Base-by-base conservation (phyloP, 345 rosid species). In the Citrus sp. region DNA sequence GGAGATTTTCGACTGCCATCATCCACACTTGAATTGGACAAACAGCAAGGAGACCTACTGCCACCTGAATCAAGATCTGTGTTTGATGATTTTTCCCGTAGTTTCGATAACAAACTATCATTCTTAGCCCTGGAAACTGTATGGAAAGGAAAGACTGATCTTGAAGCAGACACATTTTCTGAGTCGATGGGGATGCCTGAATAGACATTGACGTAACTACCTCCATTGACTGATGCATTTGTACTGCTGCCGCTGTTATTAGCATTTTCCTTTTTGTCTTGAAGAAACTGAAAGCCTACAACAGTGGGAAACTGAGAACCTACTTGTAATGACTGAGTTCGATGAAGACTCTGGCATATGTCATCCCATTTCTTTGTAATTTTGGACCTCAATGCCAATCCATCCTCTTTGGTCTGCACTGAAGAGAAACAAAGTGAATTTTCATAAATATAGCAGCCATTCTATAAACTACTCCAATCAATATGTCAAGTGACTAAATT, bases 321-420 rank as follows among this genome's bases (percentile, higher is more conserved):
- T 25, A 25, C 54, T 40, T 34, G 79, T 22, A 69, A 70, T 38
- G 73, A 76, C 74, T 40, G 79, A 58, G 61, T 59, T 28, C 56
- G 89, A 81, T 85, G 87, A 82, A 78, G 81, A 35, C 67, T 87
- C 79, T 70, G 86, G 77, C 87, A 87, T 64, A 81, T 76, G 70
- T 67, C 76, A 42, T 86, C 88, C 89, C 86, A 88, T 81, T 87
- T 89, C 65, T 84, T 86, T 38, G 85, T 68, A 67, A 82, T 61
- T 67, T 78, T 84, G 30, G 81, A 60, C 69, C 84, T 84, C 83
- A 37, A 80, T 62, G 75, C 73, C 79, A 76, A 30, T 79, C 85
- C 84, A 77, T 86, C 90, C 82, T 89, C 90, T 82, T 82, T 90
- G 83, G 81, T 80, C 98, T 94, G 98, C 92, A 87, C 92, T 87